Evolutionary conservation across 768 basidiomycete species (phyloP).

Genomic region (Galerina sulciceps): DNA sequence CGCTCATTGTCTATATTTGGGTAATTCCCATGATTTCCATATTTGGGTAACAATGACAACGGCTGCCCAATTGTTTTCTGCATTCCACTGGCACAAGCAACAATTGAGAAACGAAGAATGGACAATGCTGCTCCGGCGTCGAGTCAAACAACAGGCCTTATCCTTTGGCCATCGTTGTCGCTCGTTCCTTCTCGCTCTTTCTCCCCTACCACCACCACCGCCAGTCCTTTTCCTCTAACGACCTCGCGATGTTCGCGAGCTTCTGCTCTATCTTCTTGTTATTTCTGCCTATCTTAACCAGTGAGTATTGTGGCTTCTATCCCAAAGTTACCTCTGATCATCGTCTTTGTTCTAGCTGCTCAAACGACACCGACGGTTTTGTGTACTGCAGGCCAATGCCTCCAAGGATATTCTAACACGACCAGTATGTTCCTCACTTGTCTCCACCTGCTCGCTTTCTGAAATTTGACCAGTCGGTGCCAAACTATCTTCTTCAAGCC

Average conservation of each 20-base stretch:
- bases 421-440: conserved; percentile 56
- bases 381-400: conserved; percentile 87
- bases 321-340: neutral
- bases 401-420: conserved; percentile 78
- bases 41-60: conserved; percentile 16
- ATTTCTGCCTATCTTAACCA: conserved; percentile 15
- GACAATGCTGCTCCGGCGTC: conserved; percentile 15
- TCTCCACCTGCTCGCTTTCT: conserved; percentile 20
- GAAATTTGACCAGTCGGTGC: conserved; percentile 60
- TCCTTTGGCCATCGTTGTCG: conserved; percentile 2
- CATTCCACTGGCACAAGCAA: conserved; percentile 1
- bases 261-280: conserved; percentile 12
- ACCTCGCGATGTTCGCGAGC: conserved; percentile 29
- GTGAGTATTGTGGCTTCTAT: conserved; percentile 9
- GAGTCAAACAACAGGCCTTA: conserved; percentile 11
- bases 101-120: conserved; percentile 6
- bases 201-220: conserved; percentile 28
- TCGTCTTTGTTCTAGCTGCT: conserved; percentile 41
- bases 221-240: conserved; percentile 13
- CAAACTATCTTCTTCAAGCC: conserved; percentile 59
- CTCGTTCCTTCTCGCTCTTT: conserved; percentile 18
- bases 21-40: too few species aligned
- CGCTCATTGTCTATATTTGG: too few species aligned
- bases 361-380: conserved; percentile 66
- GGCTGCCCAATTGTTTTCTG: conserved; percentile 3